These are phyloP conservation scores for Phaeophleospora eucalypticola DNA, from an alignment of 2,329 filamentous ascomycete genomes.

Conservation along the genomic window DNA sequence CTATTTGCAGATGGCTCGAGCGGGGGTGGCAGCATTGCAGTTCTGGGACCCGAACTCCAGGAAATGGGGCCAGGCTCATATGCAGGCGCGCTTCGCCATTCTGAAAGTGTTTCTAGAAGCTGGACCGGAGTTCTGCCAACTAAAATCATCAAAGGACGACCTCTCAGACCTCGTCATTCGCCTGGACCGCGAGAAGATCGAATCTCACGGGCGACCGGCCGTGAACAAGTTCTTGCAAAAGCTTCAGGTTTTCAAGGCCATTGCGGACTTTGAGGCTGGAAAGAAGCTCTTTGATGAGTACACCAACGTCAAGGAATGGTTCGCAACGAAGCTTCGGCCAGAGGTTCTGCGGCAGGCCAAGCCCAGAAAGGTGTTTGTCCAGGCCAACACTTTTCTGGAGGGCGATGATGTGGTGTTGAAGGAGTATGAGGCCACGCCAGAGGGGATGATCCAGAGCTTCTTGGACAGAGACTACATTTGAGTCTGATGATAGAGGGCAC, in stretches of 20 bases:
- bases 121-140: constrained; percentile 78
- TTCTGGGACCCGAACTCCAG: constrained; percentile 89
- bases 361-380: constrained; percentile 87
- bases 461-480: constrained; percentile 37
- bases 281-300: constrained; percentile 76
- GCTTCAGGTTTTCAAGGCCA: constrained; percentile 87
- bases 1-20: constrained; percentile 90
- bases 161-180: constrained; percentile 77
- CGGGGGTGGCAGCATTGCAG: constrained; percentile 82
- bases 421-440: constrained; percentile 78
- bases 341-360: constrained; percentile 73
- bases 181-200: constrained; percentile 80
- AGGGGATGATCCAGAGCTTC: constrained; percentile 79
- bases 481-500: neutral
- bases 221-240: constrained; percentile 86
- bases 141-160: constrained; percentile 64
- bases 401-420: constrained; percentile 68
- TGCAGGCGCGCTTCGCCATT: constrained; percentile 67
- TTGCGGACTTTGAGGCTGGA: constrained; percentile 76
- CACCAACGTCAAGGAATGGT: constrained; percentile 81
- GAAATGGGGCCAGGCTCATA: constrained; percentile 74
- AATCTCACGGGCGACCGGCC: constrained; percentile 74
- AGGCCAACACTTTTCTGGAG: constrained; percentile 76
- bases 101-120: constrained; percentile 79
- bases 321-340: constrained; percentile 72